These are phyloP conservation scores for Darksidea phi DNA, from an alignment of 495 filamentous ascomycete genomes.

Conservation along the genomic window DNA sequence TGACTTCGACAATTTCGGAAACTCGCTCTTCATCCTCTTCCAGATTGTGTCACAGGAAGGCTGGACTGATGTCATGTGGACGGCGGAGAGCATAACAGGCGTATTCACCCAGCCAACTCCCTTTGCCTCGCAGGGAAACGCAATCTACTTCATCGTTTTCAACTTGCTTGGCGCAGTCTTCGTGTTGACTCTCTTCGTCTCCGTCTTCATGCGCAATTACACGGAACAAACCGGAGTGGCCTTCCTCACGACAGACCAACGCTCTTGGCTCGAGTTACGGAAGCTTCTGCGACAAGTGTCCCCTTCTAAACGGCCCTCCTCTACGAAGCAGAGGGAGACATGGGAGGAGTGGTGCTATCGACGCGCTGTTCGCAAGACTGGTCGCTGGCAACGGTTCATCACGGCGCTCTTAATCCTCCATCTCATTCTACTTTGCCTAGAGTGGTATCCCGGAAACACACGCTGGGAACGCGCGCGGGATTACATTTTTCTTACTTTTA, in stretches of 20 bases:
- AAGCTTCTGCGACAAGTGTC: constrained; percentile 92
- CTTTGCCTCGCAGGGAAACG: constrained; percentile 75
- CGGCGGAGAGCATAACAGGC: constrained; percentile 78
- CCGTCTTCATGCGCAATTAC: constrained; percentile 99
- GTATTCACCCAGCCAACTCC: constrained; percentile 65
- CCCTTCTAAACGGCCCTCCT: constrained; percentile 81
- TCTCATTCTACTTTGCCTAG: constrained; percentile 75
- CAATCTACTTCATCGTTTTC: constrained; percentile 91
- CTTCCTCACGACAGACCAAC: constrained; percentile 92
- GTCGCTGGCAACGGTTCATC: constrained; percentile 82
- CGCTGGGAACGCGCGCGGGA: constrained; percentile 67
- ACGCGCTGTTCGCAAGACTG: constrained; percentile 88
- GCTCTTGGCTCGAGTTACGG: constrained; percentile 92
- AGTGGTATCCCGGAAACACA: constrained; percentile 72
- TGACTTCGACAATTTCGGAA: constrained; percentile 91
- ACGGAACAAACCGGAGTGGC: constrained; percentile 98
- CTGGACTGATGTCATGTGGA: constrained; percentile 88
- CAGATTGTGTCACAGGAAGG: constrained; percentile 99
- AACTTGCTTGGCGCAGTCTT: constrained; percentile 97
- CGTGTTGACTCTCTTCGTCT: constrained; percentile 95
- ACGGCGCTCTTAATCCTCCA: constrained; percentile 79
- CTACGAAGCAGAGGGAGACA: constrained; percentile 65
- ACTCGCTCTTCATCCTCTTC: constrained; percentile 92
- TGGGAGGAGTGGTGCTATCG: constrained; percentile 95
- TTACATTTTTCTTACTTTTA: constrained; percentile 78